Conservation (phyloP, 805 yeast species). For the Isabelozyma rhagii region DNA sequence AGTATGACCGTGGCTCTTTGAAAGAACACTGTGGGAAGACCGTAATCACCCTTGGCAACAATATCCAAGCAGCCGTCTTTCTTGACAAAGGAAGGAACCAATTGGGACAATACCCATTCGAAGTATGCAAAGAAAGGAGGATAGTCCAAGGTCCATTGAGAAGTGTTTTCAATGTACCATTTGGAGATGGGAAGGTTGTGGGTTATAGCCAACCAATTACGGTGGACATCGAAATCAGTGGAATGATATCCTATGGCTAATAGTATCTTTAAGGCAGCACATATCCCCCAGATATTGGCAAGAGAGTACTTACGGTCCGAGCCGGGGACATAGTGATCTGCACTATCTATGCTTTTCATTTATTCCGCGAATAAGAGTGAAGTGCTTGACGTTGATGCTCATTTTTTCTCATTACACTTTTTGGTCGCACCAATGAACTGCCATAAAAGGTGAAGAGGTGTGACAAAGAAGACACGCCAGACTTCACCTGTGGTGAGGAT, state of each 20-base stretch:
- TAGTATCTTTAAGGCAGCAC: slow-evolving; percentile 31
- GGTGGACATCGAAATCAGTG: slow-evolving; percentile 95
- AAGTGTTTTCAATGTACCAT: slow-evolving; percentile 81
- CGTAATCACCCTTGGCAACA: slow-evolving; percentile 61
- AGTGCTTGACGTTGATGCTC: background rate
- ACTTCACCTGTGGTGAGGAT: too few species aligned
- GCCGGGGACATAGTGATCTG: background rate
- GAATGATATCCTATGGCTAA: slow-evolving; percentile 71
- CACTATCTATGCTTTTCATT: background rate
- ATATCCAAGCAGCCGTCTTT: slow-evolving; percentile 78
- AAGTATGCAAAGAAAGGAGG: slow-evolving; percentile 98
- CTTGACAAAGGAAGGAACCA: slow-evolving; percentile 62
- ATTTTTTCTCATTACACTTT: background rate
- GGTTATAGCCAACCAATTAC: slow-evolving; percentile 96
- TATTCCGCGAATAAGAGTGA: background rate
- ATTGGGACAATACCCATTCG: slow-evolving; percentile 73
- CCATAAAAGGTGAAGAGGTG: background rate
- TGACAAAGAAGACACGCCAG: too few species aligned
- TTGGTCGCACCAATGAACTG: background rate
- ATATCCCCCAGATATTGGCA: slow-evolving; percentile 33
- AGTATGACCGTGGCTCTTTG: slow-evolving; percentile 79
- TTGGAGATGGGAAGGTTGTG: slow-evolving; percentile 63
- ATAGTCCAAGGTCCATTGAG: slow-evolving; percentile 93
- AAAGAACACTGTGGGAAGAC: slow-evolving; percentile 75
- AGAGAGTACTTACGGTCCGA: slow-evolving; percentile 18